A percentile compares a stretch with the other conserved stretches of the same genome.
phyloP scores from a whole-genome alignment of 352 stramenopile species.

The Globisporangium cederbergense region DNA sequence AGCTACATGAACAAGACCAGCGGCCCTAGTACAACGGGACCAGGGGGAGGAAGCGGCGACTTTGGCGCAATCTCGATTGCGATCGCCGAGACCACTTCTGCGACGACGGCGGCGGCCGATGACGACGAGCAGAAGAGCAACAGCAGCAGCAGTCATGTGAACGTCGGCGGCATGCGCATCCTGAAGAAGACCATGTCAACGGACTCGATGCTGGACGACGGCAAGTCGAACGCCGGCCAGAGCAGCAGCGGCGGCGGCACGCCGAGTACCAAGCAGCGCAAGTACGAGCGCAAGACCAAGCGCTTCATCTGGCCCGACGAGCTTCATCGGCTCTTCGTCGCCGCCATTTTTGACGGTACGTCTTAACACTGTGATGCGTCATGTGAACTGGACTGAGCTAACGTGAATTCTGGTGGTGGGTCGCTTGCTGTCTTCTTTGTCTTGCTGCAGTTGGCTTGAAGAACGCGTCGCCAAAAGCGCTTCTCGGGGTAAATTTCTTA shows the following conservation, averaged over 20 bases:
- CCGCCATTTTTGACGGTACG: slow-evolving; percentile 82
- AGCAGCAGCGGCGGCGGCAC: slow-evolving; percentile 22
- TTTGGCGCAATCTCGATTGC: neutral
- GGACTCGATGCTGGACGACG: slow-evolving; percentile 20
- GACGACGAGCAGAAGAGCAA: neutral
- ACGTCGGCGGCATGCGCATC: neutral
- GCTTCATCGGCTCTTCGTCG: slow-evolving; percentile 84
- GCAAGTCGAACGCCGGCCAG: slow-evolving; percentile 6
- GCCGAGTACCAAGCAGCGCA: slow-evolving; percentile 47
- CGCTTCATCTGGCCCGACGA: slow-evolving; percentile 88
- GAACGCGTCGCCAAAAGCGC: slow-evolving; percentile 81
- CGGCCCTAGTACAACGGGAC: neutral
- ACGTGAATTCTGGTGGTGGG: slow-evolving; percentile 6
- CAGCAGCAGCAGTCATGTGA: slow-evolving; percentile 5
- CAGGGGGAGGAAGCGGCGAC: neutral
- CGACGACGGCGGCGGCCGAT: neutral
- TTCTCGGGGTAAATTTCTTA: slow-evolving; percentile 47
- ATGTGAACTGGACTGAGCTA: neutral
- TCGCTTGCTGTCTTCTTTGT: neutral
- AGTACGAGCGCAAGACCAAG: slow-evolving; percentile 88
- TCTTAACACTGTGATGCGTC: slow-evolving; percentile 3
- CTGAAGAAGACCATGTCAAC: slow-evolving; percentile 23
- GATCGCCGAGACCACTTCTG: slow-evolving; percentile 2
- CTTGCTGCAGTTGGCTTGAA: slow-evolving; percentile 69
- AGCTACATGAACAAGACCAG: slow-evolving; percentile 15